Evolutionary conservation across 2,329 filamentous ascomycete species (phyloP).

Genomic region (Cercospora canescens): DNA sequence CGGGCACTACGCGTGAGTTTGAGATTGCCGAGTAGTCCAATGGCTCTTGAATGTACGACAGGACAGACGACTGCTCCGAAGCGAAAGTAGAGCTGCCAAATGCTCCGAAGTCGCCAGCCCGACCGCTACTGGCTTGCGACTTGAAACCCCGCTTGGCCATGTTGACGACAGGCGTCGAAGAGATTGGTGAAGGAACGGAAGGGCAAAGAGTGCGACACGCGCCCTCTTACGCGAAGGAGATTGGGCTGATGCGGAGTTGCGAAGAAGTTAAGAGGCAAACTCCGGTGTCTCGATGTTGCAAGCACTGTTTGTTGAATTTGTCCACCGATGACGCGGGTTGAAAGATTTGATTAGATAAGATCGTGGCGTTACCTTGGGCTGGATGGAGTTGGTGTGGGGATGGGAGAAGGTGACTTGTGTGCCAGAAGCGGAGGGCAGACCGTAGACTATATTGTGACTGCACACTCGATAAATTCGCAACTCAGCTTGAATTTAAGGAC

Average conservation of each 20-base stretch:
- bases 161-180: not conserved
- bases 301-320: not conserved
- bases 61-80: constrained; percentile 55
- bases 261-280: not conserved
- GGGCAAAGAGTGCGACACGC: not conserved
- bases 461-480: not conserved
- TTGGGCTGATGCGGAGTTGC: not conserved
- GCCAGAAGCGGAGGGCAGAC: no score
- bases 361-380: not conserved
- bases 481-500: not conserved
- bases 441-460: not conserved
- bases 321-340: not conserved
- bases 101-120: constrained; percentile 47
- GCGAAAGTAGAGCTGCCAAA: constrained; percentile 44
- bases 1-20: constrained; percentile 78
- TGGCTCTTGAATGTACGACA: constrained; percentile 87
- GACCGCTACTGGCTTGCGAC: constrained; percentile 63
- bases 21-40: constrained; percentile 76
- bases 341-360: not conserved
- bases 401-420: not conserved
- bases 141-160: constrained; percentile 60
- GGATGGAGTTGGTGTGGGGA: not conserved
- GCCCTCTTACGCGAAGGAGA: not conserved
- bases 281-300: not conserved
- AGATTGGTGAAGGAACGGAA: not conserved